phyloP scores from a whole-genome alignment of 768 basidiomycete species.

The Amylocystis lapponica region DNA sequence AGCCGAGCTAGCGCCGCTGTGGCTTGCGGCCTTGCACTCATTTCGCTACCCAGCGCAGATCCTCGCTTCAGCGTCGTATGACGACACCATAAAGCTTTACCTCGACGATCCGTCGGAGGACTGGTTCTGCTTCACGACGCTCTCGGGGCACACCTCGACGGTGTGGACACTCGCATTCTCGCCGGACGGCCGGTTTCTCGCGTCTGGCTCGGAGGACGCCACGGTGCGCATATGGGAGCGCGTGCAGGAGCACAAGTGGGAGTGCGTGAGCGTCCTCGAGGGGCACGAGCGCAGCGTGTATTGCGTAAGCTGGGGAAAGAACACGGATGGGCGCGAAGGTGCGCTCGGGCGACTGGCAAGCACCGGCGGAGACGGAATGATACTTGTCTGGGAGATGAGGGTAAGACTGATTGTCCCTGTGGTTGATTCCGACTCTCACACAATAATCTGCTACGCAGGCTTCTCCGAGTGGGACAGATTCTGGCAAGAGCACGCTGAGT shows the following conservation, averaged over 20 bases:
- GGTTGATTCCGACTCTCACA: not conserved
- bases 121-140: conserved; percentile 84
- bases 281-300: conserved; percentile 77
- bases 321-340: conserved; percentile 18
- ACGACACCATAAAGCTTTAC: conserved; percentile 92
- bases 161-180: conserved; percentile 87
- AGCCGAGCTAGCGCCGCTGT: too few species aligned
- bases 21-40: not conserved
- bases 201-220: conserved; percentile 80
- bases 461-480: conserved; percentile 2
- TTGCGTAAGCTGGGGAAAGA: conserved; percentile 66
- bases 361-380: conserved; percentile 77
- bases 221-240: conserved; percentile 85
- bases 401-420: conserved; percentile 9
- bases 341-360: conserved; percentile 80
- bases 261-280: conserved; percentile 49
- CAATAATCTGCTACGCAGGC: conserved; percentile 17
- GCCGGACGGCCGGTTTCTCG: conserved; percentile 74
- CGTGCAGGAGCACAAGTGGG: conserved; percentile 54
- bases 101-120: conserved; percentile 91
- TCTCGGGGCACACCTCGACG: conserved; percentile 78
- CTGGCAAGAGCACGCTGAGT: conserved; percentile 24
- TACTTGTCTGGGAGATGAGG: conserved; percentile 74
- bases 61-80: conserved; percentile 94
- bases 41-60: conserved; percentile 48